Percentiles rank a stretch among this genome's conserved stretches.
phyloP scores from a whole-genome alignment of 108 stramenopile genomes.

The Asterionellopsis glacialis region DNA sequence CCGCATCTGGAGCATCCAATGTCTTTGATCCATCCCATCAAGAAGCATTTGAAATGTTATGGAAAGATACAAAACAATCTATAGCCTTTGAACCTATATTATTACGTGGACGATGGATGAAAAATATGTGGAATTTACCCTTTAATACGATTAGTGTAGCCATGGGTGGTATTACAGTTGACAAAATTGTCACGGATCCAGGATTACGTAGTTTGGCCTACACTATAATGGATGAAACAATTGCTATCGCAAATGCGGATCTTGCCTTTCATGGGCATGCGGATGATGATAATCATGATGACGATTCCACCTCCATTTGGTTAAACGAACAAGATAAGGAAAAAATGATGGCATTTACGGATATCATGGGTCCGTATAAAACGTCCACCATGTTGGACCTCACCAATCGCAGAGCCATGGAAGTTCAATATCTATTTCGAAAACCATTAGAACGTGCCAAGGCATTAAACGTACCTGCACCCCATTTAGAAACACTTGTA shows the following conservation, averaged over 20 bases:
- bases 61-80: conserved; percentile 43
- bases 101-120: conserved; percentile 71
- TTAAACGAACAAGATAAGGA: conserved; percentile 31
- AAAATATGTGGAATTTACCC: conserved; percentile 83
- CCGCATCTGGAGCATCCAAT: conserved; percentile 31
- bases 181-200: conserved; percentile 72
- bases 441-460: conserved; percentile 67
- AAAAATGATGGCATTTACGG: conserved; percentile 69
- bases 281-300: not conserved
- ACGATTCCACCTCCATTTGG: not conserved
- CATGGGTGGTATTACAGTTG: conserved; percentile 85
- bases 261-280: conserved; percentile 30
- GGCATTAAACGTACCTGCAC: conserved; percentile 46
- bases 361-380: conserved; percentile 78
- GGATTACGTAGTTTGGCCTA: conserved; percentile 60
- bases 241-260: conserved; percentile 80
- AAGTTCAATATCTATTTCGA: conserved; percentile 76
- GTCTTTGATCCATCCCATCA: not conserved
- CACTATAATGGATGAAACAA: conserved; percentile 72
- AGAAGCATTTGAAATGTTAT: conserved; percentile 49
- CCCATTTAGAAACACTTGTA: conserved; percentile 72
- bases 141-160: conserved; percentile 84
- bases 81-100: conserved; percentile 57
- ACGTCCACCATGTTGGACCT: conserved; percentile 81
- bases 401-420: conserved; percentile 66